phyloP scores from a whole-genome alignment of 495 filamentous ascomycete species.

The Trichoderma reesei region DNA sequence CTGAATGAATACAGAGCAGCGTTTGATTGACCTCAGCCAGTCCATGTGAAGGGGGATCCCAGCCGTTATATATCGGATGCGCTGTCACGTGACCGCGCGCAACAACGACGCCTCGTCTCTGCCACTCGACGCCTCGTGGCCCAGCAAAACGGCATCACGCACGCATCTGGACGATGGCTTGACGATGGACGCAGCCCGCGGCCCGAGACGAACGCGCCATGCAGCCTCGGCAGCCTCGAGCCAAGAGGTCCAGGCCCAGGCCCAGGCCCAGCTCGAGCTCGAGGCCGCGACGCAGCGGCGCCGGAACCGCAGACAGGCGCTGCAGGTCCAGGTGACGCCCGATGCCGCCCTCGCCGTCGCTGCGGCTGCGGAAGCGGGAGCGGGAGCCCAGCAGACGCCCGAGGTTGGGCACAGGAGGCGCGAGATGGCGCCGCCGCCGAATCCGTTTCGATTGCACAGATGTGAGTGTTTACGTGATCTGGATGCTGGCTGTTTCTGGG shows the following conservation, averaged over 20 bases:
- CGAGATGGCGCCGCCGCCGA: conserved; percentile 1
- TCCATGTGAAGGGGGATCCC: no score
- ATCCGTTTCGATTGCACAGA: conserved; percentile 9
- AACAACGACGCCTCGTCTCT: not conserved
- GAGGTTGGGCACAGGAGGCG: not conserved
- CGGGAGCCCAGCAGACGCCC: not conserved
- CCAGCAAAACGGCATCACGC: no score
- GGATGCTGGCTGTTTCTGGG: not conserved
- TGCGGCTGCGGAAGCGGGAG: not conserved
- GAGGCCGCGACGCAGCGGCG: not conserved
- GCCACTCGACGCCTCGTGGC: not conserved
- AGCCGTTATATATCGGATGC: no score
- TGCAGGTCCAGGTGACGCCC: conserved; percentile 3
- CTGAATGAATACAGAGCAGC: no score
- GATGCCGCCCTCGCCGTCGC: not conserved
- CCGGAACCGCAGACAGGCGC: not conserved
- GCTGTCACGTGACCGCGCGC: not conserved
- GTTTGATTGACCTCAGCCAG: no score
- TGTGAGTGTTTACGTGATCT: not conserved
- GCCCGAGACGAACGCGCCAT: conserved; percentile 6
- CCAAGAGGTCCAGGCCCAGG: not conserved
- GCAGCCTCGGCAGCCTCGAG: not conserved
- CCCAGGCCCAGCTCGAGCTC: conserved; percentile 6
- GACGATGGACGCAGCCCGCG: conserved; percentile 1
- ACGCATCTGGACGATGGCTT: not conserved